A percentile compares a stretch with the other conserved stretches of the same genome.
phyloP scores from a whole-genome alignment of 2,329 filamentous ascomycete species.

The Xylariaceae sp. region DNA sequence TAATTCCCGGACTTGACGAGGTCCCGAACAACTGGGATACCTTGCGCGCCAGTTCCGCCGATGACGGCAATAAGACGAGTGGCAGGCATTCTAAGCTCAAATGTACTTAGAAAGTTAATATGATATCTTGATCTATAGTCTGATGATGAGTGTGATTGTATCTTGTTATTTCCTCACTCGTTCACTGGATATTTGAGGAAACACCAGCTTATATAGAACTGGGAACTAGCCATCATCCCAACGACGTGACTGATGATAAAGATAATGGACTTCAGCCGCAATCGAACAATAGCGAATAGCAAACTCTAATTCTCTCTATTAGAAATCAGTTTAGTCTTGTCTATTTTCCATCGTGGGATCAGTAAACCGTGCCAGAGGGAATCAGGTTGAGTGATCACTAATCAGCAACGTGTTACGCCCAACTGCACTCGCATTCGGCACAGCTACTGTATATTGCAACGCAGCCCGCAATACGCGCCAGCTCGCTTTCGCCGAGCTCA shows the following conservation, averaged over 20 bases:
- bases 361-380: slow-evolving; percentile 8
- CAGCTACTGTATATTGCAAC: too few species aligned
- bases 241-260: background rate
- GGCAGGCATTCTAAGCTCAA: slow-evolving; percentile 35
- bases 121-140: background rate
- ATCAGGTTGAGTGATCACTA: slow-evolving; percentile 4
- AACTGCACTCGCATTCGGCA: too few species aligned
- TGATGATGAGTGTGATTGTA: background rate
- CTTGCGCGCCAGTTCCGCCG: slow-evolving; percentile 59
- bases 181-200: background rate
- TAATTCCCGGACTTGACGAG: slow-evolving; percentile 51
- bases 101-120: background rate
- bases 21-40: slow-evolving; percentile 52
- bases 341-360: background rate
- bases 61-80: slow-evolving; percentile 44
- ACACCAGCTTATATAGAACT: slow-evolving; percentile 5
- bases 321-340: slow-evolving; percentile 17
- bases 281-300: background rate
- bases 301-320: slow-evolving; percentile 16
- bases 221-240: background rate
- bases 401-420: background rate
- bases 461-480: background rate
- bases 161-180: background rate
- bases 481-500: too few species aligned
- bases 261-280: background rate